Evolutionary conservation across 148 eudicot genomes (phyloP).

Genomic region (Beta vulgaris): DNA sequence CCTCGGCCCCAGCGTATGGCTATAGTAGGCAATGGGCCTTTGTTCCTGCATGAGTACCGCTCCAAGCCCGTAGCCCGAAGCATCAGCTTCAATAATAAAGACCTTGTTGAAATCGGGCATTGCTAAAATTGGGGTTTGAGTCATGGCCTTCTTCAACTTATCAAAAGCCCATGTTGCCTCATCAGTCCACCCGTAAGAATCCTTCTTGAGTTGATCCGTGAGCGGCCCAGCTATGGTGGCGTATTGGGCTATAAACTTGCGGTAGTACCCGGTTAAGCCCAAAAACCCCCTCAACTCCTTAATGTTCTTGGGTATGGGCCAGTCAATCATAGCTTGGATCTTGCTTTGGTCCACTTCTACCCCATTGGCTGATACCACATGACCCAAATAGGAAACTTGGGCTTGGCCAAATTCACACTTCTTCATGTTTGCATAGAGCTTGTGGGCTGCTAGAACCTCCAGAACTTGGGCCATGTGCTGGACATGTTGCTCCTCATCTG

Average conservation of each 20-base stretch:
- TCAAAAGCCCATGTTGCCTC: background rate
- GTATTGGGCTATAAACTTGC: background rate
- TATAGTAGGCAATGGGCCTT: too few relatives aligned
- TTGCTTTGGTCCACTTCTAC: background rate
- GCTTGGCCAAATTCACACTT: background rate
- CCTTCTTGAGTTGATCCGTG: background rate
- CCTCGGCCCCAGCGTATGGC: too few relatives aligned
- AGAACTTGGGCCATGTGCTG: background rate
- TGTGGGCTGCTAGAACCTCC: background rate
- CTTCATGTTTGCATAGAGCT: background rate
- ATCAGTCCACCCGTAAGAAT: background rate
- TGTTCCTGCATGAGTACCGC: too few relatives aligned
- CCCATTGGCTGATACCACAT: background rate
- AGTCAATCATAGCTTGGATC: background rate
- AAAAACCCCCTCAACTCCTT: background rate
- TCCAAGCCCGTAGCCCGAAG: too few relatives aligned
- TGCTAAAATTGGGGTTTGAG: too few relatives aligned
- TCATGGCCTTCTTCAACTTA: too few relatives aligned
- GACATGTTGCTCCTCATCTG: background rate
- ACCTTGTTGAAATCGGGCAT: too few relatives aligned
- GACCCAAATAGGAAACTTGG: background rate
- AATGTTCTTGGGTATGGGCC: background rate
- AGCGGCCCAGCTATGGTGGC: background rate
- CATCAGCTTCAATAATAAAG: too few relatives aligned
- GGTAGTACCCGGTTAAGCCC: background rate